A percentile compares a stretch with the other conserved stretches of the same genome.
phyloP scores from a whole-genome alignment of 345 rosid genomes.

The Anastatica hierochuntica region DNA sequence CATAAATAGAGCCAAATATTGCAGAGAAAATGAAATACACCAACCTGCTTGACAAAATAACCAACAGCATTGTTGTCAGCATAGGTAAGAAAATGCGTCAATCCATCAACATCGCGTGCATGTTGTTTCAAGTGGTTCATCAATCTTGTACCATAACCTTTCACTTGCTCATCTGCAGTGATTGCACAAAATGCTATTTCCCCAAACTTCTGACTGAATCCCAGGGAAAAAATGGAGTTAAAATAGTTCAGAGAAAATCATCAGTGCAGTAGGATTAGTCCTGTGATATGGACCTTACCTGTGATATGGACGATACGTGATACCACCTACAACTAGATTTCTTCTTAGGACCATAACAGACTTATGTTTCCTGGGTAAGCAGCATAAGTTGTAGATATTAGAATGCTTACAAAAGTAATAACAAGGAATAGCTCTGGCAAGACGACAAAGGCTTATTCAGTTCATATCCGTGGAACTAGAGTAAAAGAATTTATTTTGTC shows the following conservation, averaged over 20 bases:
- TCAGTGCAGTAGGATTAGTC: not conserved
- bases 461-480: not conserved
- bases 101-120: slow-evolving; percentile 93
- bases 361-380: slow-evolving; percentile 68
- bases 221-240: slow-evolving; percentile 18
- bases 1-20: not conserved
- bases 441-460: not conserved
- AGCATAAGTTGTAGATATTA: slow-evolving; percentile 18
- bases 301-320: slow-evolving; percentile 93
- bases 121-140: slow-evolving; percentile 99
- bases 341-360: slow-evolving; percentile 95
- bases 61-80: slow-evolving; percentile 99
- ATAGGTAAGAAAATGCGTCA: slow-evolving; percentile 91
- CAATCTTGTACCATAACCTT: slow-evolving; percentile 97
- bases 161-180: slow-evolving; percentile 99
- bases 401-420: not conserved
- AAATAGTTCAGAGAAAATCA: not conserved
- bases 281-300: slow-evolving; percentile 36
- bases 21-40: slow-evolving; percentile 2
- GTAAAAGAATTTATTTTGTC: not conserved
- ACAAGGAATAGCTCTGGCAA: not conserved
- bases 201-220: slow-evolving; percentile 84
- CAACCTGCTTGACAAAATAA: slow-evolving; percentile 92
- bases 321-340: slow-evolving; percentile 91
- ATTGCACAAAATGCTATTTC: slow-evolving; percentile 99